A percentile compares a stretch with the other conserved stretches of the same genome.
Evolutionary conservation across 2,329 filamentous ascomycete genomes (phyloP).

Genomic region (Penicillium sp.): DNA sequence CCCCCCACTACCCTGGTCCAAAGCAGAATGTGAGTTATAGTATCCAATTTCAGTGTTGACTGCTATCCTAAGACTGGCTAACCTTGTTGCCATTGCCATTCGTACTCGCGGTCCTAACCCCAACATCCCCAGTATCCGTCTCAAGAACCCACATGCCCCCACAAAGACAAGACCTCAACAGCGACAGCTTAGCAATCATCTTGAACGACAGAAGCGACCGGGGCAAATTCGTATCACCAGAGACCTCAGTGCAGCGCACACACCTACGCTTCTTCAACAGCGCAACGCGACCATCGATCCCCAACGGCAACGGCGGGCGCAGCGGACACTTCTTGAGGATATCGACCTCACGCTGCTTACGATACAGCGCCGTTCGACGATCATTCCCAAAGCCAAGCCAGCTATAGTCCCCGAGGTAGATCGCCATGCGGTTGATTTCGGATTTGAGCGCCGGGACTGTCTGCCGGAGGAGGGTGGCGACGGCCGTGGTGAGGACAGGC

Average conservation of each 20-base stretch:
- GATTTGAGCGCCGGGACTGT: slow-evolving; percentile 50
- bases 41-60: neutral
- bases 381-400: slow-evolving; percentile 60
- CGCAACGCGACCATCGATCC: slow-evolving; percentile 5
- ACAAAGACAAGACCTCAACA: slow-evolving; percentile 35
- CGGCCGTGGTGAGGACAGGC: slow-evolving; percentile 42
- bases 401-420: slow-evolving; percentile 65
- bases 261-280: slow-evolving; percentile 39
- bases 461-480: slow-evolving; percentile 42
- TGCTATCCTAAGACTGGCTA: neutral
- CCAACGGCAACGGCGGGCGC: slow-evolving; percentile 11
- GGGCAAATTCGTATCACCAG: slow-evolving; percentile 50
- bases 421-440: slow-evolving; percentile 54
- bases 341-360: slow-evolving; percentile 52
- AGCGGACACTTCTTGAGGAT: slow-evolving; percentile 46
- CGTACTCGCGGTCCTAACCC: neutral
- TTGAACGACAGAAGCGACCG: slow-evolving; percentile 30
- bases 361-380: slow-evolving; percentile 50
- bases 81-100: neutral
- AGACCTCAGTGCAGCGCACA: slow-evolving; percentile 56
- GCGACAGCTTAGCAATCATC: slow-evolving; percentile 32
- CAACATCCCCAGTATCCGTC: slow-evolving; percentile 10
- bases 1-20: neutral
- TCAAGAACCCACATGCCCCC: slow-evolving; percentile 36
- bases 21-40: neutral